These are phyloP conservation scores for Podospora fimiseda DNA, from an alignment of 495 filamentous ascomycete species.

Conservation along the genomic window DNA sequence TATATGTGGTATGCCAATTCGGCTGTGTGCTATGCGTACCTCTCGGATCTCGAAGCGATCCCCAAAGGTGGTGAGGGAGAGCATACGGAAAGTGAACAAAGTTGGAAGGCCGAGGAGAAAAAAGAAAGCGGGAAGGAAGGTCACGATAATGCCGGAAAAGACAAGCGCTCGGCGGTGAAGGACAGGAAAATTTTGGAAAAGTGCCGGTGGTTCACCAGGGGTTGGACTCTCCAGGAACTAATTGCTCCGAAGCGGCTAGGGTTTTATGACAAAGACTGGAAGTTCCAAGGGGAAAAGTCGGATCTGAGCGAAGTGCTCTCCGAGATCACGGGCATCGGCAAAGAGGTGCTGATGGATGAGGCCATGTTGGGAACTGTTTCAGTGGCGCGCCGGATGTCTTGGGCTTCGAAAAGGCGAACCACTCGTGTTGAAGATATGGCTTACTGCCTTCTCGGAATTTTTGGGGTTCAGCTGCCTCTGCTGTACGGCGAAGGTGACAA, in stretches of 20 bases:
- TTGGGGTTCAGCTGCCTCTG: slow-evolving; percentile 15
- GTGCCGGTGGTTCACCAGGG: slow-evolving; percentile 27
- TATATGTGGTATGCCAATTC: slow-evolving; percentile 33
- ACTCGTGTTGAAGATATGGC: slow-evolving; percentile 14
- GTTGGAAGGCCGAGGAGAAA: no score
- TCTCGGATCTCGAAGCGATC: background rate
- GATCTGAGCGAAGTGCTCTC: slow-evolving; percentile 11
- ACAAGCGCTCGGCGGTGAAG: no score
- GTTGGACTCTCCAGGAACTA: slow-evolving; percentile 34
- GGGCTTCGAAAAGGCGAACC: slow-evolving; percentile 12
- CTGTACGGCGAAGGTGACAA: slow-evolving; percentile 15
- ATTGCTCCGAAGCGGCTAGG: slow-evolving; percentile 18
- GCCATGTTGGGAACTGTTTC: background rate
- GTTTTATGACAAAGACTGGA: slow-evolving; percentile 28
- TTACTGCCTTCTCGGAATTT: slow-evolving; percentile 17
- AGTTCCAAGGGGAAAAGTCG: slow-evolving; percentile 16
- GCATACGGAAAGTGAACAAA: background rate
- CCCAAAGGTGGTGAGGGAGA: background rate
- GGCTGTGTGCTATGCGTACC: slow-evolving; percentile 27
- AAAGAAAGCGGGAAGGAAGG: no score
- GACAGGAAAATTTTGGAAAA: background rate
- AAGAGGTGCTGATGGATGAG: background rate
- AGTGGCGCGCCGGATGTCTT: slow-evolving; percentile 13
- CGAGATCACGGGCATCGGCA: slow-evolving; percentile 5
- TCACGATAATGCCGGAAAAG: background rate